phyloP scores from a whole-genome alignment of 1,284 basidiomycete species.

The Inonotus obliquus region DNA sequence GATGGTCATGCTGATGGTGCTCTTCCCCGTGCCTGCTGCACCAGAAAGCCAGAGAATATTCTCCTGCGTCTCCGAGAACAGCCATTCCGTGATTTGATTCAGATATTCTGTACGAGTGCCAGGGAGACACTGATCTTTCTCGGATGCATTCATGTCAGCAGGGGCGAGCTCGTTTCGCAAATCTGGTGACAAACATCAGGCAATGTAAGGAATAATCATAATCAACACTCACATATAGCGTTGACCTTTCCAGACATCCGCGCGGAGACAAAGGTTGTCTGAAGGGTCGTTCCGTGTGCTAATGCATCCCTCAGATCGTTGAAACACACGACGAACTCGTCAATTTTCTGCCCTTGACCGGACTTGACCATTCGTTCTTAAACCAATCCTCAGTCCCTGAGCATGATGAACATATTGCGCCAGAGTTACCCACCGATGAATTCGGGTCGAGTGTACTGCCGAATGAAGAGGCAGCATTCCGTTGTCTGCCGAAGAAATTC shows the following conservation, averaged over 20 bases:
- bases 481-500: constrained; percentile 6
- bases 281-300: neutral
- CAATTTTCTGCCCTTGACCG: neutral
- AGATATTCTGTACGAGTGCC: neutral
- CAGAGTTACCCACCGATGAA: constrained; percentile 2
- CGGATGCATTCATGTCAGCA: neutral
- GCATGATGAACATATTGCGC: too few relatives aligned
- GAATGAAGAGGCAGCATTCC: constrained; percentile 15
- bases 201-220: too few relatives aligned
- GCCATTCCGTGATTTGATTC: neutral
- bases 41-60: constrained; percentile 24
- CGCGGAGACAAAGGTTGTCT: neutral
- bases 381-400: too few relatives aligned
- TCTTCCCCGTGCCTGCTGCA: too few relatives aligned
- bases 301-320: neutral
- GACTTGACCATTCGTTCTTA: neutral
- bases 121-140: constrained; percentile 1
- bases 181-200: neutral
- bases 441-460: constrained; percentile 5
- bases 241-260: neutral
- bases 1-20: too few relatives aligned
- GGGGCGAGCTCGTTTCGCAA: neutral
- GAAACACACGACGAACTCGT: neutral
- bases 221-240: neutral
- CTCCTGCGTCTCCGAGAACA: neutral